These are phyloP conservation scores for Solanum boliviense DNA, from an alignment of 257 asterid species.

Conservation along the genomic window DNA sequence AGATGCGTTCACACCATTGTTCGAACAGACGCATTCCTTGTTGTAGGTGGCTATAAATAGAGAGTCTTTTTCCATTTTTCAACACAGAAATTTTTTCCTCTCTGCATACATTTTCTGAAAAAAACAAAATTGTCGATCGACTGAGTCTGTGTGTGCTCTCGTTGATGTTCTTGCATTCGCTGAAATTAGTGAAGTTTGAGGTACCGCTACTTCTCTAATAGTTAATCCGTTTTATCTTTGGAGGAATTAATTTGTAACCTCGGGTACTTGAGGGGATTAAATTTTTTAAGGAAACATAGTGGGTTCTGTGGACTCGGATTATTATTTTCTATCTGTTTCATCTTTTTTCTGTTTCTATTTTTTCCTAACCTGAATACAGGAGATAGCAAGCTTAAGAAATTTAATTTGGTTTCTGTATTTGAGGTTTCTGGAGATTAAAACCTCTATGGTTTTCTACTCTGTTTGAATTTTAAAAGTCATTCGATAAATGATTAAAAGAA, in stretches of 20 bases:
- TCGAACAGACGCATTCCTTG: neutral
- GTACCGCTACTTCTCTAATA: neutral
- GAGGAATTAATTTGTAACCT: neutral
- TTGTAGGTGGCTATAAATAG: neutral
- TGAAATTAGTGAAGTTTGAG: neutral
- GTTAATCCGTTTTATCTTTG: no score
- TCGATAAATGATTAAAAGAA: neutral
- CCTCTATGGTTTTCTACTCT: neutral
- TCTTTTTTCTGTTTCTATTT: no score
- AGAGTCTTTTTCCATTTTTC: neutral
- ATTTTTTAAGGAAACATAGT: neutral
- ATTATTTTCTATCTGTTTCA: no score
- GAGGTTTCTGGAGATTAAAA: neutral
- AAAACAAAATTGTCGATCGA: no score
- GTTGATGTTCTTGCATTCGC: neutral
- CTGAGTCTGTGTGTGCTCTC: neutral
- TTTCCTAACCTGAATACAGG: neutral
- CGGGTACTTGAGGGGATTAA: neutral
- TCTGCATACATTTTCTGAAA: neutral
- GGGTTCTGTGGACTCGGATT: neutral
- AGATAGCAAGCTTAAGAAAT: neutral
- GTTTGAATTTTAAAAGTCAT: neutral
- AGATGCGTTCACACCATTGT: neutral
- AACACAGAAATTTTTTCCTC: neutral
- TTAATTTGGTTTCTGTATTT: neutral